A percentile compares a stretch with the other conserved stretches of the same genome.
Evolutionary conservation across 2,329 filamentous ascomycete genomes (phyloP).

Genomic region (Coleophoma crateriformis): DNA sequence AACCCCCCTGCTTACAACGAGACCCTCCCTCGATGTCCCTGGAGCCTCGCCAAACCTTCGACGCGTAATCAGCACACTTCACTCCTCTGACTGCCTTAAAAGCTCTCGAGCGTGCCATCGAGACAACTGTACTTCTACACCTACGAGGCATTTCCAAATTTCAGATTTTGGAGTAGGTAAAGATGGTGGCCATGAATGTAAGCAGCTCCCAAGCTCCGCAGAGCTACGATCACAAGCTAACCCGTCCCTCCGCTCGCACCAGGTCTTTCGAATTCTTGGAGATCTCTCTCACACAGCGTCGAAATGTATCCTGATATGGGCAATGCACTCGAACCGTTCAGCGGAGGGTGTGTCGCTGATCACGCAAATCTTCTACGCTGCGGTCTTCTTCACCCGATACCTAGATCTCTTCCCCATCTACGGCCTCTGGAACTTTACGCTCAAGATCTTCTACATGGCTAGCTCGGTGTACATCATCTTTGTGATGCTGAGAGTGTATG

Average conservation of each 20-base stretch:
- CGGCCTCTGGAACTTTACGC: slow-evolving; percentile 65
- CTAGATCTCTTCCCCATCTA: slow-evolving; percentile 65
- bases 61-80: not conserved
- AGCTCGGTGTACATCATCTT: slow-evolving; percentile 82
- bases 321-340: slow-evolving; percentile 83
- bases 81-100: no score
- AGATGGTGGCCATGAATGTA: slow-evolving; percentile 3
- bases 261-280: slow-evolving; percentile 68
- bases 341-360: slow-evolving; percentile 90
- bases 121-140: no score
- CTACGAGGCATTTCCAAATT: no score
- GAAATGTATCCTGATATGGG: slow-evolving; percentile 85
- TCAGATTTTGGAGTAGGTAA: not conserved
- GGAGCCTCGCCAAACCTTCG: not conserved
- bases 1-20: no score
- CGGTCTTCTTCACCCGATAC: slow-evolving; percentile 84
- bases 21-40: not conserved
- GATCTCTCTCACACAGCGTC: slow-evolving; percentile 81
- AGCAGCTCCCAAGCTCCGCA: not conserved
- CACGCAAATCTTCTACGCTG: slow-evolving; percentile 79
- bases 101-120: no score
- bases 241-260: not conserved
- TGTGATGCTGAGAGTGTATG: slow-evolving; percentile 81
- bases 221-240: not conserved
- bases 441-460: slow-evolving; percentile 85